A percentile compares a stretch with the other conserved stretches of the same genome.
Conservation (phyloP, 805 yeast species). For the Schwanniomyces sp. region DNA sequence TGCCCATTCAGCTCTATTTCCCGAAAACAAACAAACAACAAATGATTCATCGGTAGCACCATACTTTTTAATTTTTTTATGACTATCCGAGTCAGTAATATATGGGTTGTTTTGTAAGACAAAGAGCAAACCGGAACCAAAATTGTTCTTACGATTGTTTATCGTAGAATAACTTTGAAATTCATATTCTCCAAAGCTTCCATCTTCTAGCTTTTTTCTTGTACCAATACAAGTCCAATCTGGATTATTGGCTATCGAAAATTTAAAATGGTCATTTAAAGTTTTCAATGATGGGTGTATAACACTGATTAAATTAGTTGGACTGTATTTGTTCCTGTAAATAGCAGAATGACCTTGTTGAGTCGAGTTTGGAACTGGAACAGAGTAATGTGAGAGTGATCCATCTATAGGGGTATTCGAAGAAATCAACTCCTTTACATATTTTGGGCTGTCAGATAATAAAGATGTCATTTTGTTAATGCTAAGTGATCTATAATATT, state of each 20-base stretch:
- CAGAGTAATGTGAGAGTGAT: constrained; percentile 6
- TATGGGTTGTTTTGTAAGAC: constrained; percentile 32
- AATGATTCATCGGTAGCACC: constrained; percentile 30
- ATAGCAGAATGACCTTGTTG: constrained; percentile 50
- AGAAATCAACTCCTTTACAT: constrained; percentile 10
- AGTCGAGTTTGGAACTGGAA: constrained; percentile 37
- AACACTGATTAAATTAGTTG: constrained; percentile 24
- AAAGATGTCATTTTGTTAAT: constrained; percentile 9
- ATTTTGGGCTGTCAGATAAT: constrained; percentile 12
- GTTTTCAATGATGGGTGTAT: constrained; percentile 49
- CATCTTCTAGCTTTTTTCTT: constrained; percentile 28
- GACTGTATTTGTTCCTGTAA: constrained; percentile 41
- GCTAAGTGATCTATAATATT: background rate
- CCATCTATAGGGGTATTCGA: constrained; percentile 11
- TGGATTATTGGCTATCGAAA: constrained; percentile 36
- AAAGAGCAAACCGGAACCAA: constrained; percentile 40
- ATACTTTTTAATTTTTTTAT: constrained; percentile 21
- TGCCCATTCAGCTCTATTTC: constrained; percentile 68
- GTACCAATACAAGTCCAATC: constrained; percentile 47
- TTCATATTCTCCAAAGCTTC: constrained; percentile 29
- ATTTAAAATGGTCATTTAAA: constrained; percentile 43
- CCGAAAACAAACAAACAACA: constrained; percentile 55
- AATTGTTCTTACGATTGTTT: constrained; percentile 21
- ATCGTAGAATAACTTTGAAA: constrained; percentile 25
- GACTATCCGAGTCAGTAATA: constrained; percentile 22